Conservation (phyloP, 2,329 filamentous ascomycete species). For the Hypoxylon sp. region DNA sequence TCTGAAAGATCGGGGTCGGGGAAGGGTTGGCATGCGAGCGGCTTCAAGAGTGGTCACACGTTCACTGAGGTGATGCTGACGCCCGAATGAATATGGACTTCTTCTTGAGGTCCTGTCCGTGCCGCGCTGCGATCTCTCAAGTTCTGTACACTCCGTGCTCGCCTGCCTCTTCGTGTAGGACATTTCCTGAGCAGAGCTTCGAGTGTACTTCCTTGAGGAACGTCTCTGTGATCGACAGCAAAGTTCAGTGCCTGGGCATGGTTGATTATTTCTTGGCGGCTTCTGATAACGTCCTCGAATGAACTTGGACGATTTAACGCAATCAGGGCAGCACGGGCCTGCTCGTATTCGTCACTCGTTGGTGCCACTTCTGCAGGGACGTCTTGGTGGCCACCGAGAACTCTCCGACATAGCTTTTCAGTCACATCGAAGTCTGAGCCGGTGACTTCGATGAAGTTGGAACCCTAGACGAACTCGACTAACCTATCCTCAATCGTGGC, state of each 20-base stretch:
- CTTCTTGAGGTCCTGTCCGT: conserved; percentile 20
- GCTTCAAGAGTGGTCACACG: too few relatives aligned
- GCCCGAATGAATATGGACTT: conserved; percentile 35
- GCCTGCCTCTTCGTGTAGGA: conserved; percentile 50
- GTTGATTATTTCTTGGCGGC: conserved; percentile 33
- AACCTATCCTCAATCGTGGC: conserved; percentile 9
- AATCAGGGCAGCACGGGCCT: conserved; percentile 16
- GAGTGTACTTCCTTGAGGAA: conserved; percentile 24
- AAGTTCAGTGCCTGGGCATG: conserved; percentile 28
- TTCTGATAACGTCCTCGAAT: conserved; percentile 1
- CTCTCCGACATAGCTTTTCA: conserved; percentile 12
- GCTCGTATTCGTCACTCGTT: conserved; percentile 14
- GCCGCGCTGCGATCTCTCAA: conserved; percentile 28
- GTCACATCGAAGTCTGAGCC: conserved; percentile 28
- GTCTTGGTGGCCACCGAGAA: conserved; percentile 18
- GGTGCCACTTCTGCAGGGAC: conserved; percentile 14
- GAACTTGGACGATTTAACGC: conserved; percentile 2
- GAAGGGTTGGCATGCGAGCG: too few relatives aligned
- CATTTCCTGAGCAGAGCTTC: conserved; percentile 13
- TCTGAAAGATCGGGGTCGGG: too few relatives aligned
- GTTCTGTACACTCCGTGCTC: conserved; percentile 41
- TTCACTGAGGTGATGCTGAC: conserved; percentile 28
- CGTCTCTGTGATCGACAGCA: conserved; percentile 29
- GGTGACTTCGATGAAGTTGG: conserved; percentile 32
- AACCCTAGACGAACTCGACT: conserved; percentile 24